Evolutionary conservation across 2,329 filamentous ascomycete species (phyloP), one percentile per base, ranked within the genome.

Genomic region (Xylaria sp.): DNA sequence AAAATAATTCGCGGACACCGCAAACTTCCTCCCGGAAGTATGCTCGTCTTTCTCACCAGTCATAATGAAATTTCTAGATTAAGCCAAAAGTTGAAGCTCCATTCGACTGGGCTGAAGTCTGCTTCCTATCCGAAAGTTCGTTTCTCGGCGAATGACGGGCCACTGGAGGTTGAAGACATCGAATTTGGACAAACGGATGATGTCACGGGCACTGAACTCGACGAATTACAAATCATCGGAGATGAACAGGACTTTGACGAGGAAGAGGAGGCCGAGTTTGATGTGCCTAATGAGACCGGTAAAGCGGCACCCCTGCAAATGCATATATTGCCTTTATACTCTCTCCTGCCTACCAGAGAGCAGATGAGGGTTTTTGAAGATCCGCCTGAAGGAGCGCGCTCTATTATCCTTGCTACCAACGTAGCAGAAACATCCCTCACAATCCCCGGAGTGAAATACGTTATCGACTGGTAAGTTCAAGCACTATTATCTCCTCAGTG

Each of bases 361-460:
- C 95, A 99, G 77, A 84, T 97, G 73, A 87, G 87, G 61, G 92
- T 99, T 9, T 99, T 99, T 70, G 90, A 97, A 65, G 83, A 89
- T 0, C 86, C 91, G 0, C 93, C 94, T 0, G 90, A 93, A 57
- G 91, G 90, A 15, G 90, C 90, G 8, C 87, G 95, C 8, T 84
- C 95, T 23, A 91, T 99, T 53, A 90, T 99, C 3, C 79, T 99
- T 40, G 93, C 95, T 0, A 99, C 95, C 43, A 99, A 99, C 76
- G 92, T 99, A 44, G 95, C 95, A 0, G 95, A 99, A 77, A 99
- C 95, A 0, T 96, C 91, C 85, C 83, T 99, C 73, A 99, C 95
- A 0, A 99, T 99, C 6, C 65, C 95, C 0, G 93, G 93, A 1
- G 93, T 96, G 63, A 87, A 92, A 62, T 99, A 97, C 72, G 95